Percentiles rank a stretch among this genome's conserved stretches.
Evolutionary conservation across 2,329 filamentous ascomycete species (phyloP).

Genomic region (Fusarium burgessii): DNA sequence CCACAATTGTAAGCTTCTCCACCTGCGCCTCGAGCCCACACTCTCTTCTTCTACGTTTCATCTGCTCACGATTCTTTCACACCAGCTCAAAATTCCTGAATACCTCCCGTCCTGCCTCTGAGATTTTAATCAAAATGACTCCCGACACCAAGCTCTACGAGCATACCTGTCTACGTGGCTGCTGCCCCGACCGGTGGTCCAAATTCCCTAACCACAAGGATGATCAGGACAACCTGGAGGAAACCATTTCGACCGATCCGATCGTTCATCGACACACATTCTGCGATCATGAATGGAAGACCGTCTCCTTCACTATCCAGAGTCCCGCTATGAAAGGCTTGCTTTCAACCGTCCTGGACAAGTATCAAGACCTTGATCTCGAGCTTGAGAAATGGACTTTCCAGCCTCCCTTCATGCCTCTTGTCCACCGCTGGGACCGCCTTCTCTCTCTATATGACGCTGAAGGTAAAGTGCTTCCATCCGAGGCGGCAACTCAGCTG

Average conservation of each 20-base stretch:
- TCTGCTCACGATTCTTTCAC: too few relatives aligned
- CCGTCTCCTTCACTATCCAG: slow-evolving; percentile 19
- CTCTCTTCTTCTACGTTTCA: too few relatives aligned
- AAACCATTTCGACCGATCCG: neutral
- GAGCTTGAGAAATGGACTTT: slow-evolving; percentile 26
- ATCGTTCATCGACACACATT: slow-evolving; percentile 16
- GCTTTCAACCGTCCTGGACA: neutral
- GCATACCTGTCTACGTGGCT: neutral
- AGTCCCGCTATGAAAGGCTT: slow-evolving; percentile 3
- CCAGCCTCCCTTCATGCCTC: slow-evolving; percentile 10
- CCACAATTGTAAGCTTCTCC: too few relatives aligned
- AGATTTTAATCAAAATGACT: neutral
- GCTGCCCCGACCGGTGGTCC: slow-evolving; percentile 8
- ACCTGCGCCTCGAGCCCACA: too few relatives aligned
- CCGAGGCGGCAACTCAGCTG: slow-evolving; percentile 22
- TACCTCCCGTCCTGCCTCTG: neutral
- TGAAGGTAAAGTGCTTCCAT: neutral
- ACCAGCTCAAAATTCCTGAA: neutral
- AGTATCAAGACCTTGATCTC: slow-evolving; percentile 24
- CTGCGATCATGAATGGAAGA: slow-evolving; percentile 4
- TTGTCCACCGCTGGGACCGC: slow-evolving; percentile 26
- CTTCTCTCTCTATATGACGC: neutral
- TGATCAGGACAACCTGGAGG: neutral
- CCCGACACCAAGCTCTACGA: slow-evolving; percentile 7
- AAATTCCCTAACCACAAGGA: neutral